A percentile compares a stretch with the other conserved stretches of the same genome.
These are phyloP conservation scores for Alliaria petiolata DNA, from an alignment of 345 rosid genomes.

Conservation along the genomic window DNA sequence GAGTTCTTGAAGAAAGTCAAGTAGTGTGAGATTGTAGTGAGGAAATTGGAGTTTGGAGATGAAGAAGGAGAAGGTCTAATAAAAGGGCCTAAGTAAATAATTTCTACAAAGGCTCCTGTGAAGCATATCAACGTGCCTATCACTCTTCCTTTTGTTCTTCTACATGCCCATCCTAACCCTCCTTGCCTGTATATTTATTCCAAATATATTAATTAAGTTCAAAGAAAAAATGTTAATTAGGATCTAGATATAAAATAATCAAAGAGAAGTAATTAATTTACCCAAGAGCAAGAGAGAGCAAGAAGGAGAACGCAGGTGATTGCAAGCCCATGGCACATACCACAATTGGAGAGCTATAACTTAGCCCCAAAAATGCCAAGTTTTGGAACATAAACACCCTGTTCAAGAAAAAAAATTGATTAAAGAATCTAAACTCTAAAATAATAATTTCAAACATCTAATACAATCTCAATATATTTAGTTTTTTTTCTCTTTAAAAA, in stretches of 20 bases:
- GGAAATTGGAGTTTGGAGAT: conserved; percentile 31
- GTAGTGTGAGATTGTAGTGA: conserved; percentile 30
- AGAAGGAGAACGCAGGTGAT: conserved; percentile 63
- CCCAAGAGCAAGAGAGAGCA: conserved; percentile 58
- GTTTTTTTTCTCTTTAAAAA: too few species aligned
- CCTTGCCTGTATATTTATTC: conserved; percentile 32
- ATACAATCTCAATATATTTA: background rate
- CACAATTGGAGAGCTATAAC: conserved; percentile 69
- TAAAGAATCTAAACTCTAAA: background rate
- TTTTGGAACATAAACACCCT: conserved; percentile 64
- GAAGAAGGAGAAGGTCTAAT: conserved; percentile 38
- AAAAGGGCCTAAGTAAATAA: conserved; percentile 55
- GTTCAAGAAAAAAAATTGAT: background rate
- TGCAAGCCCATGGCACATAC: conserved; percentile 81
- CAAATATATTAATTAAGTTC: background rate
- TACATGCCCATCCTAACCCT: conserved; percentile 44
- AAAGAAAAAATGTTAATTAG: background rate
- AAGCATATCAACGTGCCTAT: conserved; percentile 59
- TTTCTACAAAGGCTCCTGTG: conserved; percentile 50
- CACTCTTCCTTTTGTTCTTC: conserved; percentile 40
- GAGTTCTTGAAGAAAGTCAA: conserved; percentile 49
- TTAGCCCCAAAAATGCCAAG: conserved; percentile 60
- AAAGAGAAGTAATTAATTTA: conserved; percentile 16
- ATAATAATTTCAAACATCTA: background rate
- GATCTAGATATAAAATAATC: background rate